Percentiles rank a stretch among this genome's conserved stretches.
Conservation (phyloP, 2,329 filamentous ascomycete genomes). For the Chrysoporthe cubensis region DNA sequence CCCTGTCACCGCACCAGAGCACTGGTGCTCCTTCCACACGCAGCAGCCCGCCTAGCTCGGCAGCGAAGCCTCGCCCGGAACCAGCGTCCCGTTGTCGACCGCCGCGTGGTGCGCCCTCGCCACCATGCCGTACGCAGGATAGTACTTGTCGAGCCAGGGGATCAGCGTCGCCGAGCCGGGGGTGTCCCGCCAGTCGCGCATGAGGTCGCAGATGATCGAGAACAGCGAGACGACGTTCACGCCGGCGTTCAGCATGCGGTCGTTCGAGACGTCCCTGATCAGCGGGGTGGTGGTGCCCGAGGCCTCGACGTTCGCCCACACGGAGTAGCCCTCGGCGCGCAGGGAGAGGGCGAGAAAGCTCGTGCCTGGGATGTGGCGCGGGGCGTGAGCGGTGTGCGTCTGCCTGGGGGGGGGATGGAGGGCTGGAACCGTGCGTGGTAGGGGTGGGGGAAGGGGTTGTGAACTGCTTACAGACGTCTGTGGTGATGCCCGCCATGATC, state of each 20-base stretch:
- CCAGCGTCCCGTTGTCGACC: conserved; percentile 61
- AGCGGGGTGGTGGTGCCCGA: conserved; percentile 67
- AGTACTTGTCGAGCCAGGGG: conserved; percentile 67
- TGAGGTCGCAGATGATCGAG: conserved; percentile 67
- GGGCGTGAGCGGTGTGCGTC: not conserved
- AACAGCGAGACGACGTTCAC: conserved; percentile 68
- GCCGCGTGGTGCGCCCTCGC: conserved; percentile 65
- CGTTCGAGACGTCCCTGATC: conserved; percentile 66
- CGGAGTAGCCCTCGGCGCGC: conserved; percentile 70
- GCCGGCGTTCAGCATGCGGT: conserved; percentile 68
- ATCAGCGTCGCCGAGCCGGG: conserved; percentile 60
- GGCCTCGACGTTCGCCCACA: conserved; percentile 75
- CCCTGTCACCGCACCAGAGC: not conserved
- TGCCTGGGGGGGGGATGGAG: not conserved
- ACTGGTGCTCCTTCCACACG: not conserved
- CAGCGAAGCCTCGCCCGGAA: conserved; percentile 53
- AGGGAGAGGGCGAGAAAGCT: conserved; percentile 75
- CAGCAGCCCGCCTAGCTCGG: conserved; percentile 22
- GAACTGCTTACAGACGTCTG: conserved; percentile 63
- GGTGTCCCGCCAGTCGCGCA: conserved; percentile 69
- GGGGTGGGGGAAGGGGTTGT: not conserved
- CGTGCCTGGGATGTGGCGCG: conserved; percentile 49
- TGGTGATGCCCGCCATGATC: conserved; percentile 73
- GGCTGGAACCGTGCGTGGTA: not conserved
- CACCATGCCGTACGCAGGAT: conserved; percentile 67